These are phyloP conservation scores for Pichia sp. DNA, from an alignment of 1,139 yeast genomes.

Conservation along the genomic window DNA sequence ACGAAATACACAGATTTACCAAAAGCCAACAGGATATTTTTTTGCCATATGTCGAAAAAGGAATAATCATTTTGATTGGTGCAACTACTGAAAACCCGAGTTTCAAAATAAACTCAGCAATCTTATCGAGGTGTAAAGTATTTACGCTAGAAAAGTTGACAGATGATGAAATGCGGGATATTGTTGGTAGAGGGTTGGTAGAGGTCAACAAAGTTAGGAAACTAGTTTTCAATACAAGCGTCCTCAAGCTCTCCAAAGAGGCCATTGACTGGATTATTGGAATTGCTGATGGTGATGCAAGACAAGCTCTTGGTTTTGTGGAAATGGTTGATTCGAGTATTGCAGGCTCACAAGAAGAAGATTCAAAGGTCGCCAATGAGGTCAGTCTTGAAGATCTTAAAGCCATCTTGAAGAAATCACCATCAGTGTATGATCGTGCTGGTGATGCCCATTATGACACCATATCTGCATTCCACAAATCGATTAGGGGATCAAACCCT, in stretches of 20 bases:
- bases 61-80: conserved; percentile 66
- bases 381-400: conserved; percentile 30
- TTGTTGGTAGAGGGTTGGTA: conserved; percentile 57
- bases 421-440: conserved; percentile 69
- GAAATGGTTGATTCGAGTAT: conserved; percentile 47
- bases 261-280: conserved; percentile 66
- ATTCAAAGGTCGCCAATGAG: conserved; percentile 14
- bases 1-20: conserved; percentile 89
- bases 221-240: conserved; percentile 29
- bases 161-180: conserved; percentile 45
- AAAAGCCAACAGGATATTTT: conserved; percentile 86
- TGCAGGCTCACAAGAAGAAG: neutral
- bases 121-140: conserved; percentile 82
- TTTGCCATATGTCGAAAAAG: conserved; percentile 65
- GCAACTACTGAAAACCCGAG: conserved; percentile 98
- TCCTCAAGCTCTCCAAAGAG: conserved; percentile 45
- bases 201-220: conserved; percentile 55
- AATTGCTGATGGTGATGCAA: conserved; percentile 83
- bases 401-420: conserved; percentile 40
- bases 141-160: conserved; percentile 67
- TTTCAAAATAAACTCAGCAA: conserved; percentile 80
- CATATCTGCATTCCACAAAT: conserved; percentile 89
- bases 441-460: conserved; percentile 95
- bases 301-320: conserved; percentile 71
- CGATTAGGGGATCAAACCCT: conserved; percentile 80